These are phyloP conservation scores for Sarocladium oryzae DNA, from an alignment of 2,329 filamentous ascomycete species.

Conservation along the genomic window DNA sequence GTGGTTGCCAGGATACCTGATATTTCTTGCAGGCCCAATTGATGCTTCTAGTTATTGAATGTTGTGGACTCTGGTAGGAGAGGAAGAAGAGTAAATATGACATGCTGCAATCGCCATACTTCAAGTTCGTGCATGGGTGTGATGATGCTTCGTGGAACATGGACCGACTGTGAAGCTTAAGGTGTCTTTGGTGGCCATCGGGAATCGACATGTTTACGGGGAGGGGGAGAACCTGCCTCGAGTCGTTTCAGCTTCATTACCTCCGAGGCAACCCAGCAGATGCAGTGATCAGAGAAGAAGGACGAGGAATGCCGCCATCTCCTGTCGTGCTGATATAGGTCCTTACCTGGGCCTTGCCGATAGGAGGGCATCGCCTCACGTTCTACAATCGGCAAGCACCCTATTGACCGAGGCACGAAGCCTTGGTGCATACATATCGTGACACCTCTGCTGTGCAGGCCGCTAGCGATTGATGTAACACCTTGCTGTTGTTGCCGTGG, in stretches of 20 bases:
- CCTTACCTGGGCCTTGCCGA: too few relatives aligned
- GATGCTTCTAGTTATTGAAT: background rate
- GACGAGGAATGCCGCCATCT: too few relatives aligned
- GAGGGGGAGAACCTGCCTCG: too few relatives aligned
- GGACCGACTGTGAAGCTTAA: too few relatives aligned
- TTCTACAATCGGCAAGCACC: background rate
- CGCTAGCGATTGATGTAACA: background rate
- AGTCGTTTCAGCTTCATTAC: too few relatives aligned
- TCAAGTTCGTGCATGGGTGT: too few relatives aligned
- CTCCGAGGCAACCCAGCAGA: too few relatives aligned
- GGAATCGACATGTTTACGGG: too few relatives aligned
- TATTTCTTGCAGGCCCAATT: background rate
- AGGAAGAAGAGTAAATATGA: background rate
- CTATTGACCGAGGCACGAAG: constrained; percentile 1
- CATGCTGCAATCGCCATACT: constrained; percentile 1
- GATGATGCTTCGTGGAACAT: too few relatives aligned
- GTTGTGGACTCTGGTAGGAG: background rate
- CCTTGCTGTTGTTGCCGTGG: background rate
- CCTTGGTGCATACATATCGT: background rate
- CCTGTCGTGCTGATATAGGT: too few relatives aligned
- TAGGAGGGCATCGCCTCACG: background rate
- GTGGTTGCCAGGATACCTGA: background rate
- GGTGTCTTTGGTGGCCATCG: too few relatives aligned
- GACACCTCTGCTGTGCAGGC: background rate
- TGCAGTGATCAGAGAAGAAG: too few relatives aligned